Evolutionary conservation across 345 rosid species (phyloP), one percentile per base, ranked within the genome.

Genomic region (Lenwebbia sp.): DNA sequence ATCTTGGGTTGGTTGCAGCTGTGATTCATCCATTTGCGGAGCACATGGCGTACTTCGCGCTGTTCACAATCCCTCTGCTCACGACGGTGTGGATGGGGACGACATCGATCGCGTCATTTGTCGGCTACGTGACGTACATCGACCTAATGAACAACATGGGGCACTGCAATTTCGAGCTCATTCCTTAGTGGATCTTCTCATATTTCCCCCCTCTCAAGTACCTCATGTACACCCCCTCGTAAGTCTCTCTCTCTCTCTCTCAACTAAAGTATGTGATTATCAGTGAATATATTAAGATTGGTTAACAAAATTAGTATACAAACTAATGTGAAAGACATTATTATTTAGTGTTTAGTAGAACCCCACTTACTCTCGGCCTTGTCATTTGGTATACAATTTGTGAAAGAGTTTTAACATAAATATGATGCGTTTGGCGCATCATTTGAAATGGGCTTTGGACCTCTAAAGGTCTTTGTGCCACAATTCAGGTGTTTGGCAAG

Each of bases 161-260:
- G 3, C 92, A 91, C 54, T 91, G 91, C 90, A 91, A 91, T 86
- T 91, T 91, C 56, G 89, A 91, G 86, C 65, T 91, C 83, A 50
- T 89, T 56, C 92, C 91, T 4, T 65, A 82, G 40, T 84, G 65
- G 53, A 40, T 89, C 54, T 91, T 91, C 82, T 74, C 89, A 54
- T 50, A 83, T 44, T 53, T 89, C 30, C 91, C 92, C 0, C 89
- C 86, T 7, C 92, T 91, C 82, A 89, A 91, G 75, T 86, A 86
- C 85, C 76, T 91, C 83, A 56, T 89, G 85, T 87, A 89, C 85
- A 91, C 91, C 11, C 90, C 92, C 30, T 84, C 91, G 89, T 91
- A 88, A 85, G 88, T 88, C 76, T 33, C 76, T 21, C 76, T 54
- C 44, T 41, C 44, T 41, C 44, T 41, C 44, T 53, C 55, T 53